Percentiles rank a stretch among this genome's conserved stretches.
phyloP scores from a whole-genome alignment of 192 early-diverging fungal species.

The Coemansia sp. region DNA sequence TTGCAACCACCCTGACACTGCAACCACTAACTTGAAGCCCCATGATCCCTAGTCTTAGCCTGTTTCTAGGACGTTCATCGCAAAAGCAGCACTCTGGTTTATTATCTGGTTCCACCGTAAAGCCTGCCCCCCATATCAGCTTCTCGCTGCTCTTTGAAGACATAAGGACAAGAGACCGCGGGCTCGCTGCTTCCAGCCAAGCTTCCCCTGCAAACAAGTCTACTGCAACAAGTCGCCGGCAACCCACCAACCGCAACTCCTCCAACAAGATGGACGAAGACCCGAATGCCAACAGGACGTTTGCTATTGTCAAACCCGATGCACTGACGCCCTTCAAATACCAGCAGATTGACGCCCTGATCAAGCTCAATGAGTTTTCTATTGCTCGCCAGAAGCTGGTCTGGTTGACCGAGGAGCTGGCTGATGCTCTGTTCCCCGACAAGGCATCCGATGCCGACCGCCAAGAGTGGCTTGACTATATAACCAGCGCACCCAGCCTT shows the following conservation, averaged over 20 bases:
- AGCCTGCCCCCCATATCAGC: conserved; percentile 34
- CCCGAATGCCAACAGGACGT: conserved; percentile 45
- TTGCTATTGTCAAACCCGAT: conserved; percentile 65
- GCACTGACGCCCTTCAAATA: conserved; percentile 56
- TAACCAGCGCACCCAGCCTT: conserved; percentile 58
- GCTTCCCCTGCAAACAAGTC: background rate
- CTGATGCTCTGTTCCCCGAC: conserved; percentile 50
- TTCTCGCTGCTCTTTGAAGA: conserved; percentile 50
- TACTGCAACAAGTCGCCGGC: background rate
- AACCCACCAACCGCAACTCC: conserved; percentile 12
- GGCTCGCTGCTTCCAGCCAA: background rate
- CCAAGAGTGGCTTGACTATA: conserved; percentile 48
- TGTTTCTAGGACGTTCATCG: conserved; percentile 49
- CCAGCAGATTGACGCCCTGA: conserved; percentile 56
- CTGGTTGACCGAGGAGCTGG: conserved; percentile 51
- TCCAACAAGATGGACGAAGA: conserved; percentile 28
- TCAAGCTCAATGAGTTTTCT: conserved; percentile 58
- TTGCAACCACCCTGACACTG: background rate
- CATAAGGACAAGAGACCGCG: conserved; percentile 15
- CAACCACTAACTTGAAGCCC: background rate
- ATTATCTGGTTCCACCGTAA: conserved; percentile 32
- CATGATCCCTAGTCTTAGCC: conserved; percentile 41
- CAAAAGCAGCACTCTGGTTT: conserved; percentile 41
- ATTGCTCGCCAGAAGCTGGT: conserved; percentile 56
- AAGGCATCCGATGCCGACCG: conserved; percentile 38